Conservation (phyloP, 768 basidiomycete species). For the Tylopilus intermedius region DNA sequence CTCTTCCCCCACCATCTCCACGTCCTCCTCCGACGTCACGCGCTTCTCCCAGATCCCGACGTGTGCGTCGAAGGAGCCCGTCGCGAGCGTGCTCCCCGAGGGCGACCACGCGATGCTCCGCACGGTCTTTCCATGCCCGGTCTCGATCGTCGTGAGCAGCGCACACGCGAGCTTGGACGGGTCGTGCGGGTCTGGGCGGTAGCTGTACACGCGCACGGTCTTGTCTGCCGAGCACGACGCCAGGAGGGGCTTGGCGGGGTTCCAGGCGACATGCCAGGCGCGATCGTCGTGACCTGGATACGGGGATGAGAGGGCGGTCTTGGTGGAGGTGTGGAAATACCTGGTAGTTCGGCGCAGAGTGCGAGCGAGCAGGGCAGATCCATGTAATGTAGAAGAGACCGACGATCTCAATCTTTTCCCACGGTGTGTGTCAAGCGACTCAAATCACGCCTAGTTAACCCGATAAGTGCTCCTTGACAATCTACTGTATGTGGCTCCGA, state of each 20-base stretch:
- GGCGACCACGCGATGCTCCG: slow-evolving; percentile 86
- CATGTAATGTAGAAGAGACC: not conserved
- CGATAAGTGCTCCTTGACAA: too few relatives aligned
- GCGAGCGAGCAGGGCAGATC: slow-evolving; percentile 20
- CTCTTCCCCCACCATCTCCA: slow-evolving; percentile 23
- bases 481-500: too few relatives aligned
- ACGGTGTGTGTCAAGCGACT: not conserved
- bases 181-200: slow-evolving; percentile 33
- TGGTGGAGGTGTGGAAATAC: slow-evolving; percentile 2
- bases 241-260: slow-evolving; percentile 71
- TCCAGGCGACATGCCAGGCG: slow-evolving; percentile 89
- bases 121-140: slow-evolving; percentile 85
- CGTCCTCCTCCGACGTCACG: slow-evolving; percentile 36
- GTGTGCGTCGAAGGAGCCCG: slow-evolving; percentile 90
- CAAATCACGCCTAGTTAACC: too few relatives aligned
- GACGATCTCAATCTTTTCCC: not conserved
- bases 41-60: slow-evolving; percentile 88
- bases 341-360: slow-evolving; percentile 22
- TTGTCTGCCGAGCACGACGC: slow-evolving; percentile 96
- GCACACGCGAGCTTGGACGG: slow-evolving; percentile 35
- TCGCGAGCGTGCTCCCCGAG: slow-evolving; percentile 79
- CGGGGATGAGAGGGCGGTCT: not conserved
- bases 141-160: slow-evolving; percentile 62
- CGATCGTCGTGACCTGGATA: slow-evolving; percentile 69
- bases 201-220: slow-evolving; percentile 79